Percentiles rank a stretch among this genome's conserved stretches.
Evolutionary conservation across 306 rosid genomes (phyloP).

Genomic region (Cicer chorassanicum): DNA sequence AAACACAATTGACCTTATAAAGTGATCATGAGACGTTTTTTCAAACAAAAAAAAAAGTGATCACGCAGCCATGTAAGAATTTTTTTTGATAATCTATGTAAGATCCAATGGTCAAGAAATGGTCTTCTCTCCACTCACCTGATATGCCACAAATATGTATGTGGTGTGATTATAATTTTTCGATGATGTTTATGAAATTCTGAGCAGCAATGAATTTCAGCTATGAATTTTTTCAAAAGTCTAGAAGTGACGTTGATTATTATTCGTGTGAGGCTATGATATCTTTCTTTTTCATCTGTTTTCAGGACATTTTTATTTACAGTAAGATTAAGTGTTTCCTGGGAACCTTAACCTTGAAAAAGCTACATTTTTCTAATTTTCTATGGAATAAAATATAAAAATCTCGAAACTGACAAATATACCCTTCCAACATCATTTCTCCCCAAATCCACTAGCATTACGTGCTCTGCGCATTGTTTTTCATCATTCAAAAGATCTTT

Average conservation of each 20-base stretch:
- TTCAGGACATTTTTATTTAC: conserved; percentile 6
- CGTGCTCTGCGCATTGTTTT: conserved; percentile 94
- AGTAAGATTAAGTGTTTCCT: conserved; percentile 12
- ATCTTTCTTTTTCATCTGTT: neutral
- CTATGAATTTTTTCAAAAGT: neutral
- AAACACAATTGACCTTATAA: neutral
- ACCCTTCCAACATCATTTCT: conserved; percentile 99
- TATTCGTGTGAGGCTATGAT: conserved; percentile 7
- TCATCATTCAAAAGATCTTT: conserved; percentile 78
- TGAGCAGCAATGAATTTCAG: conserved; percentile 16
- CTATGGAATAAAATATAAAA: conserved; percentile 17
- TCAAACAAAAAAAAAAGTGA: too few species aligned
- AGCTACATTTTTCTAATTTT: conserved; percentile 23
- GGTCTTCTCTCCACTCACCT: neutral
- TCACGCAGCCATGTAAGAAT: neutral
- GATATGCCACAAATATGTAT: neutral
- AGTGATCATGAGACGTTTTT: neutral
- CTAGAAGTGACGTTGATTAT: neutral
- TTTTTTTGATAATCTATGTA: neutral
- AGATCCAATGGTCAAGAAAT: conserved; percentile 13
- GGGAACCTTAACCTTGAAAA: neutral
- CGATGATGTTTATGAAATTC: neutral
- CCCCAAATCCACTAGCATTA: conserved; percentile 95
- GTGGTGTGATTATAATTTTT: neutral
- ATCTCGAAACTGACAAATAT: conserved; percentile 40